Evolutionary conservation across 2,329 filamentous ascomycete genomes (phyloP).

Genomic region (Raffaelea albimanens): DNA sequence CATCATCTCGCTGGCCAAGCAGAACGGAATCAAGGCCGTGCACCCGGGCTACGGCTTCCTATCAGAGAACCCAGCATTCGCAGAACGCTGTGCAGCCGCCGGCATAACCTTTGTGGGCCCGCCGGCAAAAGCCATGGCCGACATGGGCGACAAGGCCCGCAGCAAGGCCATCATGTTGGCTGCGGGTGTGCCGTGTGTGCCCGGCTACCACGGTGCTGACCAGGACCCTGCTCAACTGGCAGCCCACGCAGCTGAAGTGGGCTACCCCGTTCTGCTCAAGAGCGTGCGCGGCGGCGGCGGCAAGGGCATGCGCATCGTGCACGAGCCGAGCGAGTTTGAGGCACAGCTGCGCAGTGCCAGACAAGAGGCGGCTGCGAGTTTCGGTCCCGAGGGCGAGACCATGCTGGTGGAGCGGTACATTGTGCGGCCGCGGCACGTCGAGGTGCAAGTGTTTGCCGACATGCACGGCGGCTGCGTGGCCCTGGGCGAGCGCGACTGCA

Average conservation of each 20-base stretch:
- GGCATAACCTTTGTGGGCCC: slow-evolving; percentile 93
- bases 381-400: slow-evolving; percentile 69
- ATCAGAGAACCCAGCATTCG: slow-evolving; percentile 88
- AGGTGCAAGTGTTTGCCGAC: slow-evolving; percentile 87
- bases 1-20: slow-evolving; percentile 81
- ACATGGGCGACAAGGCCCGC: slow-evolving; percentile 89
- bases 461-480: slow-evolving; percentile 67
- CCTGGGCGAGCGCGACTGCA: slow-evolving; percentile 84
- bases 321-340: slow-evolving; percentile 57
- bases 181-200: slow-evolving; percentile 92
- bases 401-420: slow-evolving; percentile 83
- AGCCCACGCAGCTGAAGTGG: slow-evolving; percentile 60
- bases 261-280: slow-evolving; percentile 67
- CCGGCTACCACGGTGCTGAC: slow-evolving; percentile 84
- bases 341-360: slow-evolving; percentile 63
- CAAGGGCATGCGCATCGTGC: slow-evolving; percentile 74
- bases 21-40: slow-evolving; percentile 78
- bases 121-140: slow-evolving; percentile 68
- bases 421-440: slow-evolving; percentile 70
- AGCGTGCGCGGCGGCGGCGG: slow-evolving; percentile 73
- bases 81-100: slow-evolving; percentile 76
- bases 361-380: slow-evolving; percentile 67
- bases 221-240: slow-evolving; percentile 54
- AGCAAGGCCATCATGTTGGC: slow-evolving; percentile 95
- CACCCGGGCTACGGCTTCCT: slow-evolving; percentile 96